Conservation (phyloP, 2,329 filamentous ascomycete genomes). For the Sarocladium brachiariae region DNA sequence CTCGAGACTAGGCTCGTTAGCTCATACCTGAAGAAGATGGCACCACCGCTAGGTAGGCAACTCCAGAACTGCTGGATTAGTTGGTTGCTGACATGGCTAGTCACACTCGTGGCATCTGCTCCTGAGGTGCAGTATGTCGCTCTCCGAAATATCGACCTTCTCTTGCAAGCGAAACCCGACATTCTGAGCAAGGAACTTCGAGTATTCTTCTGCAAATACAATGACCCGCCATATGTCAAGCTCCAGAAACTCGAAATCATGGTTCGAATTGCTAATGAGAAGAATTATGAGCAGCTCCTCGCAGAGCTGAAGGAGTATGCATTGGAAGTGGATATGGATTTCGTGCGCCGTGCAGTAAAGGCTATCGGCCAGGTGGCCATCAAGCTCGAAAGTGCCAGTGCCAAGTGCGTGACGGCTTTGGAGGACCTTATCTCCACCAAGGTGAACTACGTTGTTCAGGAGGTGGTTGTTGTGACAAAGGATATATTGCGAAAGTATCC, state of each 20-base stretch:
- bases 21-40: conserved; percentile 97
- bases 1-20: conserved; percentile 71
- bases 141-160: conserved; percentile 87
- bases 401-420: conserved; percentile 90
- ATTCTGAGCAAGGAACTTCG: conserved; percentile 95
- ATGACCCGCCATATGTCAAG: conserved; percentile 95
- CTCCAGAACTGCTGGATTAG: not conserved
- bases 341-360: conserved; percentile 86
- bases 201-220: conserved; percentile 99
- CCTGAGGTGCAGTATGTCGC: conserved; percentile 98
- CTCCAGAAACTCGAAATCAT: conserved; percentile 98
- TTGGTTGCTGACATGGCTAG: conserved; percentile 39
- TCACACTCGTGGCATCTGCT: conserved; percentile 89
- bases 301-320: conserved; percentile 97
- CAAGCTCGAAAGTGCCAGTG: conserved; percentile 92
- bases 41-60: conserved; percentile 75
- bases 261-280: conserved; percentile 97
- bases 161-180: conserved; percentile 91
- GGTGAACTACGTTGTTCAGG: conserved; percentile 98
- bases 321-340: conserved; percentile 98
- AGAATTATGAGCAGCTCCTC: conserved; percentile 89
- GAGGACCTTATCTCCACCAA: conserved; percentile 94
- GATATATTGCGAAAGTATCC: conserved; percentile 97
- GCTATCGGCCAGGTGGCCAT: conserved; percentile 97
- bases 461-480: conserved; percentile 98